These are phyloP conservation scores for Fragilariopsis cylindrus DNA, from an alignment of 108 stramenopile genomes.

Conservation along the genomic window DNA sequence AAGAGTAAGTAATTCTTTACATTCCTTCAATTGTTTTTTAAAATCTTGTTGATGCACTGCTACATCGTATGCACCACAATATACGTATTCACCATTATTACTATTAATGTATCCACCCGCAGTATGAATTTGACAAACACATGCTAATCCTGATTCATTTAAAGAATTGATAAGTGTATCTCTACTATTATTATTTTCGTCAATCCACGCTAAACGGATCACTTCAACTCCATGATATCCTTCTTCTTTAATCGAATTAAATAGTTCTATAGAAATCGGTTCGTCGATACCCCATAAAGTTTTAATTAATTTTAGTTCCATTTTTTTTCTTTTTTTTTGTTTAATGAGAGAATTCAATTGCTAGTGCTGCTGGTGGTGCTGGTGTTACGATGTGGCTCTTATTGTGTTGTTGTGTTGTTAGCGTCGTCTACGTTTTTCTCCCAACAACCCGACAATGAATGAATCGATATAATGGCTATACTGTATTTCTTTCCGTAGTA, in stretches of 20 bases:
- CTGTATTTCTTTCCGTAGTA: too few species aligned
- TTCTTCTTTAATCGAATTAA: conserved; percentile 16
- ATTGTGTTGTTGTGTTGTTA: too few species aligned
- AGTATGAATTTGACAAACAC: conserved; percentile 23
- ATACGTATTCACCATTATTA: conserved; percentile 17
- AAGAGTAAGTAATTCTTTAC: conserved; percentile 2
- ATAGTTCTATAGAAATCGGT: conserved; percentile 13
- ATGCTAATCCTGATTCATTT: conserved; percentile 10
- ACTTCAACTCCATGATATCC: conserved; percentile 28
- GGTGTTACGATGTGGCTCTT: too few species aligned
- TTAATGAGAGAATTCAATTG: too few species aligned
- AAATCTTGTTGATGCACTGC: conserved; percentile 22
- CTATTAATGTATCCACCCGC: conserved; percentile 20
- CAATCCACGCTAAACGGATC: conserved; percentile 14
- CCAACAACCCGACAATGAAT: too few species aligned
- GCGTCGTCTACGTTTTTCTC: too few species aligned
- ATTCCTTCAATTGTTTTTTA: conserved; percentile 19
- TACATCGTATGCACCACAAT: conserved; percentile 27
- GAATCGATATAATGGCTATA: too few species aligned
- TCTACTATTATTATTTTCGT: conserved; percentile 7
- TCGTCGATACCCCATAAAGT: conserved; percentile 39
- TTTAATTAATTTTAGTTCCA: conserved; percentile 15
- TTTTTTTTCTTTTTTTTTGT: background rate
- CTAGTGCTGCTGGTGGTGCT: too few species aligned
- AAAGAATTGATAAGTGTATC: conserved; percentile 17